phyloP scores from a whole-genome alignment of 306 rosid species.

The Dryas octopetala region DNA sequence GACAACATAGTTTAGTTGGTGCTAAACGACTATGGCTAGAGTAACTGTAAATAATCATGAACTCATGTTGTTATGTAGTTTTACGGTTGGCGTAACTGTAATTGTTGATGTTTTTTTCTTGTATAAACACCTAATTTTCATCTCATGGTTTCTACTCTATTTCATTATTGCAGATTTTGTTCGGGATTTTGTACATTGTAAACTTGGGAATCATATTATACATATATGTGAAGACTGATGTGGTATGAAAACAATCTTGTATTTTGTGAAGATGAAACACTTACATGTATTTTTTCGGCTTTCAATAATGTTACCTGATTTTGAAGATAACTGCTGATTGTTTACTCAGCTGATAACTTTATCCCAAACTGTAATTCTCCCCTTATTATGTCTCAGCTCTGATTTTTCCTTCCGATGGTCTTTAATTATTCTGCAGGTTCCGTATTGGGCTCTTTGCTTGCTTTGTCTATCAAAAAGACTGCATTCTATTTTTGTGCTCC shows the following conservation, averaged over 20 bases:
- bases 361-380: neutral
- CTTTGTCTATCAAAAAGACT: constrained; percentile 88
- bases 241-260: constrained; percentile 42
- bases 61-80: too few species aligned
- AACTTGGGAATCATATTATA: constrained; percentile 67
- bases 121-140: neutral
- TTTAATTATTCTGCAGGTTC: constrained; percentile 55
- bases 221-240: constrained; percentile 72
- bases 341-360: neutral
- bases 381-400: constrained; percentile 1
- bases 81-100: too few species aligned
- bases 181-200: constrained; percentile 66
- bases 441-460: constrained; percentile 80
- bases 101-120: neutral
- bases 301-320: neutral
- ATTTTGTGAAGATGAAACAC: neutral
- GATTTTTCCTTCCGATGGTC: constrained; percentile 7
- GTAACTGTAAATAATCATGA: too few species aligned
- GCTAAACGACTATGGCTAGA: too few species aligned
- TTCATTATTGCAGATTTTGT: constrained; percentile 61
- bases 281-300: neutral
- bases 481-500: constrained; percentile 90
- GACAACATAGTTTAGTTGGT: too few species aligned
- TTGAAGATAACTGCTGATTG: neutral
- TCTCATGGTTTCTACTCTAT: neutral